Percentiles rank a stretch among this genome's conserved stretches.
phyloP scores from a whole-genome alignment of 192 early-diverging fungal genomes.

The Dispira simplex region DNA sequence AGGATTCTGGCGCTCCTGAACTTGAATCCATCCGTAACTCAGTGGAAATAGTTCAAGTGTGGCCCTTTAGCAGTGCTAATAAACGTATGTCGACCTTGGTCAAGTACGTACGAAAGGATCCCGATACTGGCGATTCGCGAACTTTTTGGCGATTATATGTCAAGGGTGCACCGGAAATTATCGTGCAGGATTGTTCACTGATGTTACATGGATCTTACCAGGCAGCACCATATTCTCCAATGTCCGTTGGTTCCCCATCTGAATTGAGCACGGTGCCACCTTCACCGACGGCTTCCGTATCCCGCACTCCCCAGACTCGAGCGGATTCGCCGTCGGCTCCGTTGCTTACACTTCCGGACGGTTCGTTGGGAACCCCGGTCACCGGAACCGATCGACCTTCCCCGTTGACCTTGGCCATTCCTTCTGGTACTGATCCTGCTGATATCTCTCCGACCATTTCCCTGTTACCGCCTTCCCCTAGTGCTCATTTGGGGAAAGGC shows the following conservation, averaged over 20 bases:
- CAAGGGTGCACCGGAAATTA: conserved; percentile 89
- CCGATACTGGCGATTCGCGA: conserved; percentile 19
- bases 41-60: conserved; percentile 47
- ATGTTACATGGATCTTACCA: conserved; percentile 21
- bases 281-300: conserved; percentile 14
- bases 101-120: conserved; percentile 31
- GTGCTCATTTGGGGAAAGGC: no score
- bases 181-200: conserved; percentile 47
- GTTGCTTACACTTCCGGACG: neutral
- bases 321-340: neutral
- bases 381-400: neutral
- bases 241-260: neutral
- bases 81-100: conserved; percentile 89
- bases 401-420: neutral
- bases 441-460: neutral
- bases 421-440: neutral
- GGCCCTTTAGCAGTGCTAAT: conserved; percentile 82
- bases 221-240: no score
- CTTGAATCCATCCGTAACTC: conserved; percentile 48
- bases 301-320: conserved; percentile 8
- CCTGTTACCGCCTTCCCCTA: no score
- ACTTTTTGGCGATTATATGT: conserved; percentile 58
- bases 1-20: conserved; percentile 38
- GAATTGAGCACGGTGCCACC: neutral
- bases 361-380: neutral